These are phyloP conservation scores for Fusarium bulbicola DNA, from an alignment of 2,329 filamentous ascomycete genomes.

Conservation along the genomic window DNA sequence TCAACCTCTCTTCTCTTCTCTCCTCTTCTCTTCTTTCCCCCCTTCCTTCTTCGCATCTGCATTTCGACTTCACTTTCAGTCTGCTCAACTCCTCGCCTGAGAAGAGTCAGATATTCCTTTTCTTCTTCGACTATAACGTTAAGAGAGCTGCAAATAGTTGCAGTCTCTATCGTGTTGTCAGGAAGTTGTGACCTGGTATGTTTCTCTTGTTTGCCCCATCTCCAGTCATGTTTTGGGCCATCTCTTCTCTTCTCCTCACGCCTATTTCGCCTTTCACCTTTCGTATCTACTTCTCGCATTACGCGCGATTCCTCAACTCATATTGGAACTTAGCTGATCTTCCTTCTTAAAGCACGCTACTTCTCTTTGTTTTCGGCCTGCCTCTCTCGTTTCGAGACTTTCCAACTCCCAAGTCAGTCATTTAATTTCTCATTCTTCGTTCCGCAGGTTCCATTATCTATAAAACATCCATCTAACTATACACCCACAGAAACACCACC, in stretches of 20 bases:
- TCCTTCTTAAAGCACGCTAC: background rate
- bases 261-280: background rate
- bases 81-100: background rate
- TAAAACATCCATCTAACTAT: background rate
- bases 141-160: conserved; percentile 29
- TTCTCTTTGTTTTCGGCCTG: background rate
- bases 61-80: background rate
- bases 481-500: background rate
- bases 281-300: background rate
- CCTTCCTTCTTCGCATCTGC: conserved; percentile 2
- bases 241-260: background rate
- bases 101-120: background rate
- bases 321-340: background rate
- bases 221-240: background rate
- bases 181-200: conserved; percentile 11
- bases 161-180: conserved; percentile 3
- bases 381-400: background rate
- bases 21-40: background rate
- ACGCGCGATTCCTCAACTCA: background rate
- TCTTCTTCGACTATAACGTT: background rate
- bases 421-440: background rate
- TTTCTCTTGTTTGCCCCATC: background rate
- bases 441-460: background rate
- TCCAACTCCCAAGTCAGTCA: background rate
- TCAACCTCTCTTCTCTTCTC: background rate